phyloP scores from a whole-genome alignment of 106 monocot genomes.

The Dendrobium huoshanense region DNA sequence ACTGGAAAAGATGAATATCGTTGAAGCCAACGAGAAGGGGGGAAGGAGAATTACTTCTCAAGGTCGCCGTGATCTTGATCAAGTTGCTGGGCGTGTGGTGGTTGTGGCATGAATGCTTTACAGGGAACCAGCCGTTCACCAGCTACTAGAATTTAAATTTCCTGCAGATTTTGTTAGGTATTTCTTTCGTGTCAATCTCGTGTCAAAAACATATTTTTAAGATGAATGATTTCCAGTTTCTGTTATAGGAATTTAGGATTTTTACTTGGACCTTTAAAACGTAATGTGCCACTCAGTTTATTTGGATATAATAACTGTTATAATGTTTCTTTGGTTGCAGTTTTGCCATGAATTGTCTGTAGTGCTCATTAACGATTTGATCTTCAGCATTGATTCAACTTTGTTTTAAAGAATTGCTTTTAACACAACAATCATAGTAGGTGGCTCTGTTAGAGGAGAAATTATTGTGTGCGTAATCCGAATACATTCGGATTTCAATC shows the following conservation, averaged over 20 bases:
- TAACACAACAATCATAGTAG: too few relatives aligned
- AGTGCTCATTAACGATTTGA: too few relatives aligned
- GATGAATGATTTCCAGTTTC: not conserved
- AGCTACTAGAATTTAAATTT: not conserved
- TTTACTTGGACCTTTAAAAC: not conserved
- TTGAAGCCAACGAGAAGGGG: constrained; percentile 41
- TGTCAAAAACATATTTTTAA: not conserved
- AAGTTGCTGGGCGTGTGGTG: constrained; percentile 42
- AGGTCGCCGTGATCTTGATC: constrained; percentile 51
- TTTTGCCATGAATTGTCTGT: too few relatives aligned
- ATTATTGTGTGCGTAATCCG: too few relatives aligned
- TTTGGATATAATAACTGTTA: too few relatives aligned
- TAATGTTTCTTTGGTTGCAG: too few relatives aligned
- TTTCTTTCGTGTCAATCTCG: not conserved
- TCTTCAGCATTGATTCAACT: too few relatives aligned
- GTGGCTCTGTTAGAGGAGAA: too few relatives aligned
- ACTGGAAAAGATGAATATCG: constrained; percentile 48
- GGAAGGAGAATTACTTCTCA: constrained; percentile 54
- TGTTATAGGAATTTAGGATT: too few relatives aligned
- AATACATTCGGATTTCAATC: too few relatives aligned
- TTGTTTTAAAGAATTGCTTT: too few relatives aligned
- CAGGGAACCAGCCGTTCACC: not conserved
- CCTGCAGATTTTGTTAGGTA: not conserved
- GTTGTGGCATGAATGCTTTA: constrained; percentile 12
- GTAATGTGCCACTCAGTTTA: too few relatives aligned